phyloP scores from a whole-genome alignment of 2,329 filamentous ascomycete genomes.

The Pseudocercospora eumusae region DNA sequence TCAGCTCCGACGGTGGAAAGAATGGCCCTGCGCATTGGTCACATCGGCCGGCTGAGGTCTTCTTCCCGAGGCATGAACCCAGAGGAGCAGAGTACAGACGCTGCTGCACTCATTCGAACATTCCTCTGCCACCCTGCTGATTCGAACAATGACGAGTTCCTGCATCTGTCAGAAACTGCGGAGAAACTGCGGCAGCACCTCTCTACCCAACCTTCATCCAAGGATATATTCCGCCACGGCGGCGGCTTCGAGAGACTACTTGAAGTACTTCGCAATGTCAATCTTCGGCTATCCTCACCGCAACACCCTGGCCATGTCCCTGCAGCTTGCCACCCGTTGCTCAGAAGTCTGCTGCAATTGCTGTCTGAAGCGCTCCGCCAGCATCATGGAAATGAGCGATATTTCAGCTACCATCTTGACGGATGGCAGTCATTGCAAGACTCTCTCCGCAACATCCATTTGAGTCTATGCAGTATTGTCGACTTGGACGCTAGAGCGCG shows the following conservation, averaged over 20 bases:
- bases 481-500: constrained; percentile 6
- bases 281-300: constrained; percentile 21
- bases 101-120: constrained; percentile 31
- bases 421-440: constrained; percentile 78
- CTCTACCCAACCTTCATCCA: constrained; percentile 22
- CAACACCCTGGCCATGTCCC: constrained; percentile 13
- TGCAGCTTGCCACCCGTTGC: constrained; percentile 12
- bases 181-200: constrained; percentile 29
- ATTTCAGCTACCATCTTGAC: constrained; percentile 75
- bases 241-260: constrained; percentile 36
- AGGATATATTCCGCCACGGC: constrained; percentile 38
- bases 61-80: constrained; percentile 33
- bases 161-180: constrained; percentile 25
- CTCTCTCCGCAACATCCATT: constrained; percentile 59
- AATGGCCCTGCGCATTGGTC: constrained; percentile 33
- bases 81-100: constrained; percentile 32
- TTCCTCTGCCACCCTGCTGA: constrained; percentile 25
- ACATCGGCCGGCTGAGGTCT: constrained; percentile 31
- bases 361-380: constrained; percentile 73
- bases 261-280: constrained; percentile 22
- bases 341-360: constrained; percentile 46
- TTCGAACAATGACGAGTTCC: constrained; percentile 21
- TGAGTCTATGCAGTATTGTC: neutral
- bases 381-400: constrained; percentile 83
- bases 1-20: constrained; percentile 20